Evolutionary conservation across 495 filamentous ascomycete genomes (phyloP).

Genomic region (Annulohypoxylon maeteangense): DNA sequence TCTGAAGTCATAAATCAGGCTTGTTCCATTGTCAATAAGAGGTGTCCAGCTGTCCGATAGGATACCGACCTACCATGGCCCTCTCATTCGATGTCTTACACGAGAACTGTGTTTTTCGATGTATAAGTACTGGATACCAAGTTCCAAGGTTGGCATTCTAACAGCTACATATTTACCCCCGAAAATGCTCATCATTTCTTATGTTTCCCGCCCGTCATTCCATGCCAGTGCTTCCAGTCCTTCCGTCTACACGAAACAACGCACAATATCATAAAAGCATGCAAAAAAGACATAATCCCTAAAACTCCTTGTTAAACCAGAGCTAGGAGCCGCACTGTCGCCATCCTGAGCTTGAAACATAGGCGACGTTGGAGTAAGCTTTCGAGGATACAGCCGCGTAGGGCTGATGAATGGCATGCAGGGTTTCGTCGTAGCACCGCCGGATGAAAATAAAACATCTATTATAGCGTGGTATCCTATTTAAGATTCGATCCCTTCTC

Average conservation of each 20-base stretch:
- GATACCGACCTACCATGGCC: too few species aligned
- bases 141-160: too few species aligned
- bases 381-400: background rate
- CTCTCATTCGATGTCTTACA: too few species aligned
- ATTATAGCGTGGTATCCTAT: background rate
- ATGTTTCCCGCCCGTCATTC: too few species aligned
- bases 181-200: too few species aligned
- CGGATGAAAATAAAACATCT: background rate
- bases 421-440: background rate
- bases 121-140: too few species aligned
- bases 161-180: too few species aligned
- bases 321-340: background rate
- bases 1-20: conserved; percentile 11
- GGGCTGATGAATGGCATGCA: background rate
- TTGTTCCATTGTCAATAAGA: background rate
- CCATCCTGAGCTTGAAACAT: background rate
- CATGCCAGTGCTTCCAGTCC: too few species aligned
- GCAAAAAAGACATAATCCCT: background rate
- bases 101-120: too few species aligned
- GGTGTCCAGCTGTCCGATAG: too few species aligned
- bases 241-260: too few species aligned
- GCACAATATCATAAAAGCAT: too few species aligned
- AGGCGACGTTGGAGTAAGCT: conserved; percentile 10
- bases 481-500: background rate
- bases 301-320: background rate